phyloP scores from a whole-genome alignment of 306 rosid species.

The Argentina anserina region DNA sequence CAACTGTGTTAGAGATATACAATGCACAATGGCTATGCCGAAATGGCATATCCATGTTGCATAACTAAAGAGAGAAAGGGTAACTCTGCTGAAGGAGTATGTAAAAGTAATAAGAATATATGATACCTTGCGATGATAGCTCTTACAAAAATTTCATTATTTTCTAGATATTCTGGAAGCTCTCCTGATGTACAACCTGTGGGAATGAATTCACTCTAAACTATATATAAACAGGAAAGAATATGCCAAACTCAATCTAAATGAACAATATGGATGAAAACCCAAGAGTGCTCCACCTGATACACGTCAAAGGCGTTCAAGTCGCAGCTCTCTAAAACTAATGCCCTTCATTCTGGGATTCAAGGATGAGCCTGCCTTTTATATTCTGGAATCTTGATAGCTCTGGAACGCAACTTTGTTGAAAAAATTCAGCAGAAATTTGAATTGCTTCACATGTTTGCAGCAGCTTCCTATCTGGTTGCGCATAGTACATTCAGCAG shows the following conservation, averaged over 20 bases:
- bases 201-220: slow-evolving; percentile 19
- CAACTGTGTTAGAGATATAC: neutral
- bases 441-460: slow-evolving; percentile 1
- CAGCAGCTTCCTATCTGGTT: slow-evolving; percentile 33
- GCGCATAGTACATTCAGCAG: slow-evolving; percentile 68
- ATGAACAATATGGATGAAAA: slow-evolving; percentile 10
- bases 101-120: neutral
- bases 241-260: slow-evolving; percentile 22
- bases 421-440: slow-evolving; percentile 3
- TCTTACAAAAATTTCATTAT: neutral
- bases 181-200: slow-evolving; percentile 25
- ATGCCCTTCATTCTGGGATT: slow-evolving; percentile 3
- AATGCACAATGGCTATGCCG: neutral
- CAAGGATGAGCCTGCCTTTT: slow-evolving; percentile 2
- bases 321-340: neutral
- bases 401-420: neutral
- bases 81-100: neutral
- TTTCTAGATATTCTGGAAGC: slow-evolving; percentile 6
- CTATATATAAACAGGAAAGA: slow-evolving; percentile 46
- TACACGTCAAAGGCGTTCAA: slow-evolving; percentile 9
- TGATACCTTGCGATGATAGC: neutral
- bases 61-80: neutral
- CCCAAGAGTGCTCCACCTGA: slow-evolving; percentile 39
- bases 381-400: neutral
- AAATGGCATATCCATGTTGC: neutral